Base-by-base conservation (phyloP, 345 rosid genomes). In the Physaria fendleri region DNA sequence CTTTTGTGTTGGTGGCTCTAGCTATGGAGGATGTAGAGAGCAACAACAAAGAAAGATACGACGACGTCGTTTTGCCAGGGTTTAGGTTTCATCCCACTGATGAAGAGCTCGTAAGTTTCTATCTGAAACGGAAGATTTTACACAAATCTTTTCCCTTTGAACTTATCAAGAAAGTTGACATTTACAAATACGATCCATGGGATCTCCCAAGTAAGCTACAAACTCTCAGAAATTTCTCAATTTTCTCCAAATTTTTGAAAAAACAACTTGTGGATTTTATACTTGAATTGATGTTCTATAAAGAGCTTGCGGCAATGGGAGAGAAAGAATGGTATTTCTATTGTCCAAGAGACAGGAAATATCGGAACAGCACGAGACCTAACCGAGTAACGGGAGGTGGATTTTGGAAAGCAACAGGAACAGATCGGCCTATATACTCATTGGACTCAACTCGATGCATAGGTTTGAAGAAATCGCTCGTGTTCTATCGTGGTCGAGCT, bases 271-370 rank as follows among this genome's bases (percentile, higher is more conserved):
- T 21, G 42, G 21, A 56, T 28, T 69, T 2, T 53, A 20, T 33
- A 34, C 54, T 48, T 71, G 34, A 59, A 20, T 47, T 49, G 23
- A 56, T 57, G 14, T 29, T n/a, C 34, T 7, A 1, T 44, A 74
- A 18, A 88, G 97, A 80, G 73, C 70, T 82, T 14, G 84, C 87
- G 17, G 76, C 80, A 0, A 73, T 85, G 11, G 97, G 94, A 2
- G 99, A 88, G 75, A 93, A 88, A 65, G 99, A 93, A 65, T 88
- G 97, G 87, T 93, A 88, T 33, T 93, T 88, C 64, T 88, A 86
- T 68, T 88, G 96, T 55, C 95, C 91, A 20, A 77, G 99, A 69
- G 97, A 86, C 74, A 73, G 99, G 5, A 93, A 93, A 61, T 93
- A 93, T 69, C 68, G 95, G 21, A 93, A 93, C 66, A 93, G 99